Conservation (phyloP, 116 monocot genomes). For the Cymodocea nodosa region DNA sequence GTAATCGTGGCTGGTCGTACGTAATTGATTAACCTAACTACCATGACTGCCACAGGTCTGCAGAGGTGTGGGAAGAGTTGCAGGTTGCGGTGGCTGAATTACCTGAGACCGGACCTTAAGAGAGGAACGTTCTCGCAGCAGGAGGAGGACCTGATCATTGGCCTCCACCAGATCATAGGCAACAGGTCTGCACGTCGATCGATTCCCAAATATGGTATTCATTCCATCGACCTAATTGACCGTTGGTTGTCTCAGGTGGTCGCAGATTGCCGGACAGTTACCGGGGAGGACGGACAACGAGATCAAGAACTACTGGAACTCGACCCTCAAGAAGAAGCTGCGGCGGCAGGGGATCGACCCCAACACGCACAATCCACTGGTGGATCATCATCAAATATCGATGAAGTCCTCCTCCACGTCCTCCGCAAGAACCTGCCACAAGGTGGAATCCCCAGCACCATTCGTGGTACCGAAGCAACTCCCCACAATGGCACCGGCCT, state of each 20-base stretch:
- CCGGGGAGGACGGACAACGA: constrained; percentile 77
- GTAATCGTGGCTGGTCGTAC: not conserved
- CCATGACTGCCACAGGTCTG: constrained; percentile 6
- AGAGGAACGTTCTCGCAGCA: constrained; percentile 24
- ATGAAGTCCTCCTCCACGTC: not conserved
- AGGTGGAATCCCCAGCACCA: not conserved
- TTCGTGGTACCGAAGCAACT: not conserved
- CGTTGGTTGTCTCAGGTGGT: constrained; percentile 41
- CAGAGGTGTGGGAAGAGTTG: constrained; percentile 26
- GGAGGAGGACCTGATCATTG: constrained; percentile 21
- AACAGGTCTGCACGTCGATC: constrained; percentile 10
- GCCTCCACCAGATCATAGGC: constrained; percentile 20
- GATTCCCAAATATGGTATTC: no score
- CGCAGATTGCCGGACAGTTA: constrained; percentile 60
- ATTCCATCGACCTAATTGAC: no score
- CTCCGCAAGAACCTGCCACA: not conserved
- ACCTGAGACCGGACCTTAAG: constrained; percentile 32
- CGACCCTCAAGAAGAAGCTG: constrained; percentile 83
- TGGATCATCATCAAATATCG: not conserved
- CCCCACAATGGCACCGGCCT: not conserved
- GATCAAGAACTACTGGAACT: constrained; percentile 83
- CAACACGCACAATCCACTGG: constrained; percentile 38
- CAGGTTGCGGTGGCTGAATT: constrained; percentile 29
- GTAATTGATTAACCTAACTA: no score
- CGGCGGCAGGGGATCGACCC: constrained; percentile 54